Base-by-base conservation (phyloP, 1,284 basidiomycete species). In the Boletus semigastroideus region DNA sequence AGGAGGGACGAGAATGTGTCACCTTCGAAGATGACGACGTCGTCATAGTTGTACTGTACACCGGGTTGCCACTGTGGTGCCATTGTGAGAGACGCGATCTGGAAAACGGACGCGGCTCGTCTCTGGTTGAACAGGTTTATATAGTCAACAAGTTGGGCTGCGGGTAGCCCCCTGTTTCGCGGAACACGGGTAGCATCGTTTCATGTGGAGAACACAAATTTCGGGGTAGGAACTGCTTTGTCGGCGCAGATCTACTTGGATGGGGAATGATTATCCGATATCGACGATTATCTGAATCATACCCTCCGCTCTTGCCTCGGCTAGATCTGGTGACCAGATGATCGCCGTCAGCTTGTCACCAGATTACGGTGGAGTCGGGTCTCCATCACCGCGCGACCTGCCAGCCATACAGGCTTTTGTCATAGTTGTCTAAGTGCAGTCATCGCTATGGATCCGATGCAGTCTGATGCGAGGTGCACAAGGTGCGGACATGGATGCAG, bases 11-110 rank as follows among this genome's bases (percentile, higher is more conserved):
- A 17, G 34, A 13, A 17, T 31, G 49, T 59, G 19, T 22, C 52
- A 80, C 87, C 82, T 63, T 86, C 58, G 63, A 75, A 88, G 48
- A 71, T 69, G 54, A 89, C 87, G 36, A 81, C 71, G 49, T 80
- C 76, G 55, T 76, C 82, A 42, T 65, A 56, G 59, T 72, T 69
- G 73, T 90, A 90, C 49, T 78, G 64, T 41, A 76, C 82, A 48
- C 83, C 84, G 42, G 85, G 82, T 71, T 84, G 70, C 86, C 87
- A 89, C 46, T 55, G 56, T 51, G 64, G 66, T 55, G 71, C 66
- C 82, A 84, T 82, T 42, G 52, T 66, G 45, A 53, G 43, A 49
- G 52, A 45, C 38, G 40, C 44, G 49, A 49, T 44, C 39, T 5
- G 30, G 20, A 44, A 42, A 45, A 44, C 7, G 37, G 47, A 33